A percentile compares a stretch with the other conserved stretches of the same genome.
These are phyloP conservation scores for Fulvia fulva DNA, from an alignment of 2,329 filamentous ascomycete genomes.

Conservation along the genomic window DNA sequence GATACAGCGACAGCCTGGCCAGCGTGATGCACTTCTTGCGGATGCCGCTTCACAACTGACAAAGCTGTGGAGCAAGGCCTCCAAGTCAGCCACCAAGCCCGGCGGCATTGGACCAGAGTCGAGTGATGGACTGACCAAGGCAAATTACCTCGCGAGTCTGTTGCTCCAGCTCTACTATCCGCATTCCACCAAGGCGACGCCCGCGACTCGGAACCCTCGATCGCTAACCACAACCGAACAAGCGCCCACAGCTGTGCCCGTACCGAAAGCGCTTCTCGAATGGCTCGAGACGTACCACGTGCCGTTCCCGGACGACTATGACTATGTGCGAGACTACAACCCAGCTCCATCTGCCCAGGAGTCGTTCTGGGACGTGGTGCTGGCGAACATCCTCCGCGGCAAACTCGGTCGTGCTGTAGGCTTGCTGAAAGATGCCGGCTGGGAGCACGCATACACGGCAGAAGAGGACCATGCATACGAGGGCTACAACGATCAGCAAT, in stretches of 20 bases:
- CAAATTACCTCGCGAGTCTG: slow-evolving; percentile 72
- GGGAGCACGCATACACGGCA: slow-evolving; percentile 67
- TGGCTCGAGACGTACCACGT: slow-evolving; percentile 79
- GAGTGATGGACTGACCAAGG: slow-evolving; percentile 63
- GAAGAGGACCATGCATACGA: slow-evolving; percentile 56
- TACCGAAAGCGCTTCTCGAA: slow-evolving; percentile 74
- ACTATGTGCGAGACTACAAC: slow-evolving; percentile 58
- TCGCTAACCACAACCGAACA: slow-evolving; percentile 36
- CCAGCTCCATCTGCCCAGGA: slow-evolving; percentile 73
- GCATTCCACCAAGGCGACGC: slow-evolving; percentile 33
- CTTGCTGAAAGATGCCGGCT: slow-evolving; percentile 70
- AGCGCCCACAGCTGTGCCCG: slow-evolving; percentile 20
- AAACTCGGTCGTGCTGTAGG: slow-evolving; percentile 63
- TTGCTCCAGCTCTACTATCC: slow-evolving; percentile 76
- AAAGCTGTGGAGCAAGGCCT: slow-evolving; percentile 27
- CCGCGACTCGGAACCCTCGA: slow-evolving; percentile 6
- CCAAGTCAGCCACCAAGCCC: slow-evolving; percentile 25
- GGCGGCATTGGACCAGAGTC: slow-evolving; percentile 41
- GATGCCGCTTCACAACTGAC: slow-evolving; percentile 27
- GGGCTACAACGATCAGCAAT: slow-evolving; percentile 69
- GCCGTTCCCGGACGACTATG: slow-evolving; percentile 63
- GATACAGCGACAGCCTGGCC: slow-evolving; percentile 28
- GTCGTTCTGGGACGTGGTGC: slow-evolving; percentile 83
- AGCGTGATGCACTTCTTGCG: slow-evolving; percentile 11
- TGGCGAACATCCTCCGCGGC: slow-evolving; percentile 69